Base-by-base conservation (phyloP, 139 green algal species). In the Asterochloris sp. region DNA sequence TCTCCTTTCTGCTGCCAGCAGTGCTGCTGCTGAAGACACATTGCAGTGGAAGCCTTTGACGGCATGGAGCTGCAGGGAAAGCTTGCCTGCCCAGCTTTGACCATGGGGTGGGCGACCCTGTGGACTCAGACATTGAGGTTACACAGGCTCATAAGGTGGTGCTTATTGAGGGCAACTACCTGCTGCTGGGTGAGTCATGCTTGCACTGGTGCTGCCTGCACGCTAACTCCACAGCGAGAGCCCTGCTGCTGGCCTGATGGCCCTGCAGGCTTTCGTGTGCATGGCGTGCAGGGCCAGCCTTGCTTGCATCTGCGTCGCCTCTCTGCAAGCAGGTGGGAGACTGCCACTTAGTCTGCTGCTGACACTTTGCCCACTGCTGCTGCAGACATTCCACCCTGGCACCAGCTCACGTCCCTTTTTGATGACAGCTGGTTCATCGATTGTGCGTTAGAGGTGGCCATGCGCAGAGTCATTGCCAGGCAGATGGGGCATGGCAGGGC, bases 151-250 rank as follows among this genome's bases (percentile, higher is more conserved):
- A 91, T 67, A 74, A 76, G 14, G 80, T 98, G 1, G 84, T 97
- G 10, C 16, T 97, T 14, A 79, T 93, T 10, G 95, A 98, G 83
- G 96, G 96, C 38, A 98, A 98, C 86, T 99, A 99, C 78, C 60
- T 98, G 66, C 87, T 98, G 62, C 87, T 99, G 28, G 85, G 89
- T 76, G 29, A 80, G 60, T 17, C 27, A 76, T 76, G 38, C 38
- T 54, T 54, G 38, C 38, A 54, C 38, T 6, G 38, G 38, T 54
- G 38, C 38, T 54, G 38, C 6, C 6, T 54, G 38, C 38, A 54
- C 38, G 38, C 38, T 54, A 6, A 76, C 14, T 24, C 66, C 28
- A 28, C 66, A 21, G 24, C 16, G 23, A 71, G 14, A 63, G 17
- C 64, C 19, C n/a, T 66, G 28, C 17, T 26, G 19, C 14, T n/a